Base-by-base conservation (phyloP, 2,329 filamentous ascomycete species). In the Hymenoscyphus occultus region DNA sequence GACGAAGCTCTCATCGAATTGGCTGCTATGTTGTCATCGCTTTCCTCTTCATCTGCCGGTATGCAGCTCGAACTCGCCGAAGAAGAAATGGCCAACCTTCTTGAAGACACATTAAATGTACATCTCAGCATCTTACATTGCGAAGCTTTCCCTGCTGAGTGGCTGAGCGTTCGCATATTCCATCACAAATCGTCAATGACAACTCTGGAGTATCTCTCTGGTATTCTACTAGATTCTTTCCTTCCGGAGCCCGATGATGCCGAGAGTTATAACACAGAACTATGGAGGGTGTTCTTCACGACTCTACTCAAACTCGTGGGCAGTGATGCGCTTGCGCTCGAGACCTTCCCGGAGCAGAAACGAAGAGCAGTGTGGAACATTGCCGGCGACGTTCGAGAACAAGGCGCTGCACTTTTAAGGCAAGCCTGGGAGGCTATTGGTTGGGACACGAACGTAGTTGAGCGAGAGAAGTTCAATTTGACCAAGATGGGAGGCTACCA, bases 341-440 rank as follows among this genome's bases (percentile, higher is more conserved):
- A 99, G 76, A 97, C 93, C 0, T 98, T 97, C 74, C 93, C 95
- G 0, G 96, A 99, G 76, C 95, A 99, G 78, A 99, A 98, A 79
- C 84, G 95, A 57, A 84, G 95, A 63, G 94, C 95, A 0, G 94
- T 98, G 1, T 99, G 96, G 95, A 99, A 98, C 80, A 97, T 99
- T 75, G 95, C 94, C 3, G 95, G 95, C 5, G 96, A 99, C 78
- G 92, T 99, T 60, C 86, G 95, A 64, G 93, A 98, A 76, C 86
- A 92, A 69, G 95, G 96, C 16, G 94, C 95, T 3, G 91, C 94
- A 60, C 82, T 99, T 9, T 81, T 99, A 40, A 87, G 90, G 67
- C 85, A 87, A 35, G 94, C 90, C 5, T 99, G 95, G 95, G 92
- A 97, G 74, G 91, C 93, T 19, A 96, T 99, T 67, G 95, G 96